These are phyloP conservation scores for Hanseniaspora mollemarum DNA, from an alignment of 805 yeast species.

Conservation along the genomic window DNA sequence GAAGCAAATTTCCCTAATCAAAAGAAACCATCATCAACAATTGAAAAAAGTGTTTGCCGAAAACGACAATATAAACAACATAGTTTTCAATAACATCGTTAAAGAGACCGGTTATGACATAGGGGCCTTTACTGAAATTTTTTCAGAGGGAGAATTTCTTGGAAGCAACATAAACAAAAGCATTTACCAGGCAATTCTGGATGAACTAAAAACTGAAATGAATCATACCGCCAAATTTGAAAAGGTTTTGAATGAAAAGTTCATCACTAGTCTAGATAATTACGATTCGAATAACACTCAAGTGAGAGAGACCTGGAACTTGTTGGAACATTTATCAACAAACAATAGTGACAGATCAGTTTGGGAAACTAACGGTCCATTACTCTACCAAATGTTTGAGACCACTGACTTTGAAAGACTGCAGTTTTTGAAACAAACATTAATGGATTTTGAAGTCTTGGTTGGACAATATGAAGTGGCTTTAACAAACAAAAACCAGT, in stretches of 20 bases:
- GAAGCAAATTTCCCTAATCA: constrained; percentile 40
- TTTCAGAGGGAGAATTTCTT: constrained; percentile 38
- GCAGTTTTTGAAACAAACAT: constrained; percentile 49
- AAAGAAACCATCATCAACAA: constrained; percentile 38
- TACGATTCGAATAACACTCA: constrained; percentile 43
- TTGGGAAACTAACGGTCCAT: constrained; percentile 74
- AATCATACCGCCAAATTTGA: constrained; percentile 40
- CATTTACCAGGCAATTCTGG: constrained; percentile 36
- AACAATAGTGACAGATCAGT: constrained; percentile 33
- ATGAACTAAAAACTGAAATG: constrained; percentile 37
- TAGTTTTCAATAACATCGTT: constrained; percentile 28
- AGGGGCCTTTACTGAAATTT: constrained; percentile 37
- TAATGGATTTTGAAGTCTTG: constrained; percentile 39
- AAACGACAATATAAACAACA: constrained; percentile 29
- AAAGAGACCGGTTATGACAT: constrained; percentile 36
- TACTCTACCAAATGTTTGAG: constrained; percentile 63
- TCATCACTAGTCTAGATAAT: constrained; percentile 43
- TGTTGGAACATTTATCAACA: constrained; percentile 36
- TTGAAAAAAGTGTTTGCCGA: constrained; percentile 31
- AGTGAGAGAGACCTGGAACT: constrained; percentile 43
- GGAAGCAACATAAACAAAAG: constrained; percentile 7
- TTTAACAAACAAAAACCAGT: constrained; percentile 10
- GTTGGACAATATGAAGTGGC: constrained; percentile 12
- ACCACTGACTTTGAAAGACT: constrained; percentile 54
- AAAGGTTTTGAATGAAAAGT: constrained; percentile 39